Evolutionary conservation across 352 stramenopile species (phyloP), one percentile per base, ranked within the genome.

Genomic region (Pythium apleroticum): DNA sequence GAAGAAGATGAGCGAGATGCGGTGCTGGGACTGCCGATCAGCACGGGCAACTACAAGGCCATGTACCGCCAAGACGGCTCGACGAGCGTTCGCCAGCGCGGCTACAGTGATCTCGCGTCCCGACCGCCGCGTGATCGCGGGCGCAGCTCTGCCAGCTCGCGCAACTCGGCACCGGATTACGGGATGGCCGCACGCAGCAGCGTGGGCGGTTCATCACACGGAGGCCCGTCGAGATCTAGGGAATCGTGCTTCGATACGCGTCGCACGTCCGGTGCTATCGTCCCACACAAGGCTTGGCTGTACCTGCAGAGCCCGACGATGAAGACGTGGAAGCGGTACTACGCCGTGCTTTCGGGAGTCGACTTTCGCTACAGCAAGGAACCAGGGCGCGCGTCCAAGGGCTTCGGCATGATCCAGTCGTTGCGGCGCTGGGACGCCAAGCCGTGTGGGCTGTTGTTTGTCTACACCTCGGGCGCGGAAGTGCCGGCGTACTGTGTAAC

Each of bases 351-450:
- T 3, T 89, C 85, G 0, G 85, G 85, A 0, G 61, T 82, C 4
- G 83, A 94, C 41, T 91, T 94, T 53, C 86, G 86, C 63, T 92
- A 87, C 77, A 85, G 78, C 60, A 78, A 84, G 27, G 82, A 77
- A 1, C 72, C 72, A 1, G 85, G 85, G 0, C 79, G 89, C n/a
- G 64, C 80, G 11, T 84, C 83, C 0, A 89, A 89, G 37, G 80
- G 80, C 8, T 91, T 90, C 45, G 83, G 78, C 25, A 71, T 84
- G n/a, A 25, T 94, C 45, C 70, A 77, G 60, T 68, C 72, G 1
- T 69, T 81, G 4, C 64, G 77, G 4, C 63, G 56, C 4, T 84
- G 82, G 77, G 71, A 80, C 17, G 76, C 72, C 28, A 65, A 84
- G 63, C 60, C 67, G 4, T 80, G 74, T 41, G 85, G 85, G 1